Base-by-base conservation (phyloP, 768 basidiomycete species). In the Leccinum pellstonianum region DNA sequence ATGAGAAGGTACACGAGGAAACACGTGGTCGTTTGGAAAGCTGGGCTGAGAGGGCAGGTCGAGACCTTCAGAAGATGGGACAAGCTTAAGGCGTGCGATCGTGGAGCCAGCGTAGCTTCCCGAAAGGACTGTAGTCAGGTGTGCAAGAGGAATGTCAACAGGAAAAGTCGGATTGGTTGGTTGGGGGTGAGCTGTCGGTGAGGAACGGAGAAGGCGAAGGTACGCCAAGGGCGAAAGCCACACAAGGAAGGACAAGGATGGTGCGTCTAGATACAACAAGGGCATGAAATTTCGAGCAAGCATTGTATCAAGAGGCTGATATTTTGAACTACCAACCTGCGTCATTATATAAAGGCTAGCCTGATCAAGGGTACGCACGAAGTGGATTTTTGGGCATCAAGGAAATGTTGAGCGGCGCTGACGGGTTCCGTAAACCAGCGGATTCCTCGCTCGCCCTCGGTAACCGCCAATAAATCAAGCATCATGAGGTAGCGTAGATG, bases 221-320 rank as follows among this genome's bases (percentile, higher is more conserved):
- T 93, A 93, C 8, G 84, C 80, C 2, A 79, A 72, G 0, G 91
- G 88, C 0, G 92, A 89, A 38, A 89, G 63, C 69, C 90, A 81
- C 29, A 84, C 79, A 9, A 93, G 77, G 70, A 93, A 91, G 9
- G 87, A 88, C 54, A 91, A 74, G 1, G 85, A 86, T 6, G 90
- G 88, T 1, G 81, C 79, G 14, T 76, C 75, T 3, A 92, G 80
- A 68, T 88, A 93, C 4, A 87, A 85, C n/a, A 93, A 73, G 7
- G 90, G 88, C 35, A 93, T 76, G 0, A 83, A 77, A 69, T 89
- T 57, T 51, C 62, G 71, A 46, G 62, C 58, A 46, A 93, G 79
- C 70, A 84, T 84, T 21, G 91, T 83, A 70, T 94, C 91, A 25
- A 94, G 78, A 29, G 91, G 59, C 23, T 75, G 67, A 21, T 70